Conservation (phyloP, 2,329 filamentous ascomycete genomes). For the Cercospora janseana region DNA sequence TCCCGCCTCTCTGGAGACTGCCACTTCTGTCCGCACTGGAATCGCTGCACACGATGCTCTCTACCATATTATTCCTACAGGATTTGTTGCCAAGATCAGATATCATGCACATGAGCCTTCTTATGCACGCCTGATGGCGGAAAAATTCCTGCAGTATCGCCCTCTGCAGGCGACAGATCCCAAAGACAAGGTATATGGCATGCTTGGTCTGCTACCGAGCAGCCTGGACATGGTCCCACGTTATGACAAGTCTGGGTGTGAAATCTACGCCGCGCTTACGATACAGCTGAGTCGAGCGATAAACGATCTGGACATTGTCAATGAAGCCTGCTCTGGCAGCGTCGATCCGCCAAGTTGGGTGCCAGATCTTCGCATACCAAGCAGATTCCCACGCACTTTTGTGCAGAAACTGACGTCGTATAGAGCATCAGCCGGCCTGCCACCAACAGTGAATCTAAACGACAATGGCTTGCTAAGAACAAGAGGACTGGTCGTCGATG, state of each 20-base stretch:
- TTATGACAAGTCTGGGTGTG: background rate
- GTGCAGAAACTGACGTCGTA: background rate
- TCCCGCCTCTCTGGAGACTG: no score
- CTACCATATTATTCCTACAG: background rate
- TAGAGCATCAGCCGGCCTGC: background rate
- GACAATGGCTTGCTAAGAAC: background rate
- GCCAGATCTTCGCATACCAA: background rate
- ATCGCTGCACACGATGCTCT: background rate
- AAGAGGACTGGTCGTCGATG: background rate
- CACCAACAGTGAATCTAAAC: background rate
- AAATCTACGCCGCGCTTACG: background rate
- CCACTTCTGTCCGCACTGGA: no score
- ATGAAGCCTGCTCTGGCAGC: conserved; percentile 5
- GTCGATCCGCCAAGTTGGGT: background rate
- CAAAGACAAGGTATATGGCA: conserved; percentile 8
- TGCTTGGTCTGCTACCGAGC: conserved; percentile 1
- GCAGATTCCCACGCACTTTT: background rate
- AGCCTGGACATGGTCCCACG: background rate
- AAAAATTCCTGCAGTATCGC: background rate
- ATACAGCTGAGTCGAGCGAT: background rate
- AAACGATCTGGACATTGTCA: background rate
- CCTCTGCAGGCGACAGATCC: background rate
- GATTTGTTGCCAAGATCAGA: background rate
- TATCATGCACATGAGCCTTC: background rate
- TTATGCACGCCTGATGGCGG: background rate